phyloP scores from a whole-genome alignment of 176 grass and related monocot genomes.

The Triticum dicoccoides region DNA sequence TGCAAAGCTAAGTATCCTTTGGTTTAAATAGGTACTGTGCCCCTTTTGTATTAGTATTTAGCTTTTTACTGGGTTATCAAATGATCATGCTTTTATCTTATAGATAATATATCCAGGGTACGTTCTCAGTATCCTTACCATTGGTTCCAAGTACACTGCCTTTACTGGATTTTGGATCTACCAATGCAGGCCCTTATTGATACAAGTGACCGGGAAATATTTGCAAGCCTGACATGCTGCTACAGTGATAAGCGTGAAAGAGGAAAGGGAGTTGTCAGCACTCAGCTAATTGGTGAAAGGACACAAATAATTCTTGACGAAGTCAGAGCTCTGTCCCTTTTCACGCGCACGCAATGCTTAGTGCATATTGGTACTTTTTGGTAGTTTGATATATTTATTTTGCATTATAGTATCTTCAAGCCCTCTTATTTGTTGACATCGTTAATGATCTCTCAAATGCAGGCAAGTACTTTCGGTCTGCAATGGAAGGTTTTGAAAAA shows the following conservation, averaged over 20 bases:
- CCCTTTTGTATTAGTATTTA: constrained; percentile 5
- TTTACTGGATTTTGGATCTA: constrained; percentile 31
- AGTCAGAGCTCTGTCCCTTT: constrained; percentile 66
- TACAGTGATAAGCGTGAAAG: constrained; percentile 69
- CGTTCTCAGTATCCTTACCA: constrained; percentile 6
- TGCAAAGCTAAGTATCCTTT: constrained; percentile 14
- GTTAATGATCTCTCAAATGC: constrained; percentile 35
- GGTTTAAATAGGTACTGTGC: constrained; percentile 6
- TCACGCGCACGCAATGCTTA: constrained; percentile 80
- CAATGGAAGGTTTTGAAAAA: constrained; percentile 82
- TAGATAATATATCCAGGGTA: constrained; percentile 8
- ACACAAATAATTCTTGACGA: constrained; percentile 96
- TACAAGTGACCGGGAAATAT: constrained; percentile 89
- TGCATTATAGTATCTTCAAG: constrained; percentile 30
- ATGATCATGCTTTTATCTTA: constrained; percentile 14
- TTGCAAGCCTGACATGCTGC: constrained; percentile 87
- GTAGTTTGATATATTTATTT: constrained; percentile 25
- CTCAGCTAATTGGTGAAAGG: constrained; percentile 89
- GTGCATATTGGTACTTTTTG: constrained; percentile 74
- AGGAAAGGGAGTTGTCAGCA: constrained; percentile 84
- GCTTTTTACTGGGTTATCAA: background rate
- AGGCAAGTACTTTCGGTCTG: constrained; percentile 89
- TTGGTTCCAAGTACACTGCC: constrained; percentile 1
- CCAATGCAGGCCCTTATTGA: constrained; percentile 74
- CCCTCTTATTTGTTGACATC: constrained; percentile 6